Conservation (phyloP, 78 protist species). For the Dictyostelium brefeldianum region DNA sequence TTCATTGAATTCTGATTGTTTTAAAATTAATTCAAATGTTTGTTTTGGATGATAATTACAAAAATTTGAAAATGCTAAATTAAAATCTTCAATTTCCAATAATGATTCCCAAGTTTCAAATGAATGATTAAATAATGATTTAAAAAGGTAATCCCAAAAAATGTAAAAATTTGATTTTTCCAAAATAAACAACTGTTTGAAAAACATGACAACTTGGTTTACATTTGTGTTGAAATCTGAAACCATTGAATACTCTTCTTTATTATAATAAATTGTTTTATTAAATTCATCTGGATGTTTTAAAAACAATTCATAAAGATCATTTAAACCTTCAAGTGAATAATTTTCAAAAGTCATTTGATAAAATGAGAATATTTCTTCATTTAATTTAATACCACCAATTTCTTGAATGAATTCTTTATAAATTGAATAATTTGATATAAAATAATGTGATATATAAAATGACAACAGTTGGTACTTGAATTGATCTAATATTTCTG, state of each 20-base stretch:
- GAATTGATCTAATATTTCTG: background rate
- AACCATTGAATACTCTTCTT: background rate
- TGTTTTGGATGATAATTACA: background rate
- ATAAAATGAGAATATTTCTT: background rate
- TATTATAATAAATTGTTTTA: background rate
- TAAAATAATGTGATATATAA: background rate
- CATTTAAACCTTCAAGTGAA: background rate
- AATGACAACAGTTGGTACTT: background rate
- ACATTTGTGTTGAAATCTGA: background rate
- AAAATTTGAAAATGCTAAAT: background rate
- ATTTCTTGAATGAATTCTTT: slow-evolving; percentile 1
- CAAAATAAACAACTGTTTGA: background rate
- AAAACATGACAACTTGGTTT: background rate
- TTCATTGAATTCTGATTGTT: background rate
- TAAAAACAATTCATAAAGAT: slow-evolving; percentile 3
- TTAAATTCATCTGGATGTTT: background rate
- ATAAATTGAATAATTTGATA: background rate
- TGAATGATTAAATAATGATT: slow-evolving; percentile 1
- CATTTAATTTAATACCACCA: background rate
- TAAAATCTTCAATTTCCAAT: background rate
- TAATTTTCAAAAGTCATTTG: background rate
- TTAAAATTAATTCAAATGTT: background rate
- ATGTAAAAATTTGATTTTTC: slow-evolving; percentile 23
- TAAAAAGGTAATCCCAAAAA: background rate
- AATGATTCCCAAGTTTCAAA: slow-evolving; percentile 5